Percentiles rank a stretch among this genome's conserved stretches.
phyloP scores from a whole-genome alignment of 768 basidiomycete genomes.

The Boletellus ananas region DNA sequence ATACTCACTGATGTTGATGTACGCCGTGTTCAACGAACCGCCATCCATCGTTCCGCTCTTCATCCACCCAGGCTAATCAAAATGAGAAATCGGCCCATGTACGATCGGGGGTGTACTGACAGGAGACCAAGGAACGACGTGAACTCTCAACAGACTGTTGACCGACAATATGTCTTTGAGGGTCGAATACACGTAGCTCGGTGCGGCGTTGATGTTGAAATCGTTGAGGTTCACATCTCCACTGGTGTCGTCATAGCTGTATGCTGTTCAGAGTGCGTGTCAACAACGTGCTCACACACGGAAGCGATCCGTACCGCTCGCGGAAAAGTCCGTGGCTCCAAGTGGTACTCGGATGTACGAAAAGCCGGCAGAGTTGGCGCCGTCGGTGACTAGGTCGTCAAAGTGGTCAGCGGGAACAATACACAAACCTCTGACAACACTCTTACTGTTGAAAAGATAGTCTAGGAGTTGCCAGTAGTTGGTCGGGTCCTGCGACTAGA shows the following conservation, averaged over 20 bases:
- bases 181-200: constrained; percentile 60
- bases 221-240: constrained; percentile 55
- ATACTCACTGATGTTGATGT: constrained; percentile 46
- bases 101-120: constrained; percentile 35
- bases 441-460: constrained; percentile 49
- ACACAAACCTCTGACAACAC: neutral
- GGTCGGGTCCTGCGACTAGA: constrained; percentile 45
- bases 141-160: constrained; percentile 51
- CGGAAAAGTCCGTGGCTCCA: constrained; percentile 73
- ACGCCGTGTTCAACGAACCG: constrained; percentile 51
- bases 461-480: constrained; percentile 59
- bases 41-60: constrained; percentile 69
- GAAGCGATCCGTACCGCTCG: constrained; percentile 38
- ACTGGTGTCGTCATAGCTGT: constrained; percentile 61
- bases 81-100: neutral
- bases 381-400: constrained; percentile 47
- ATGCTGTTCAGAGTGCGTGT: constrained; percentile 36
- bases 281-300: neutral
- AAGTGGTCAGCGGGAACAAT: neutral
- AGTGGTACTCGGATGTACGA: constrained; percentile 67
- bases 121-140: constrained; percentile 72
- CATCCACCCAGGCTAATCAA: constrained; percentile 71
- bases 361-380: constrained; percentile 59
- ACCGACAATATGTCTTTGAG: constrained; percentile 60
- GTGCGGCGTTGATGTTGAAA: constrained; percentile 57